Evolutionary conservation across 2,329 filamentous ascomycete genomes (phyloP), one percentile per base, ranked within the genome.

Genomic region (Cryphonectria carpinicola): DNA sequence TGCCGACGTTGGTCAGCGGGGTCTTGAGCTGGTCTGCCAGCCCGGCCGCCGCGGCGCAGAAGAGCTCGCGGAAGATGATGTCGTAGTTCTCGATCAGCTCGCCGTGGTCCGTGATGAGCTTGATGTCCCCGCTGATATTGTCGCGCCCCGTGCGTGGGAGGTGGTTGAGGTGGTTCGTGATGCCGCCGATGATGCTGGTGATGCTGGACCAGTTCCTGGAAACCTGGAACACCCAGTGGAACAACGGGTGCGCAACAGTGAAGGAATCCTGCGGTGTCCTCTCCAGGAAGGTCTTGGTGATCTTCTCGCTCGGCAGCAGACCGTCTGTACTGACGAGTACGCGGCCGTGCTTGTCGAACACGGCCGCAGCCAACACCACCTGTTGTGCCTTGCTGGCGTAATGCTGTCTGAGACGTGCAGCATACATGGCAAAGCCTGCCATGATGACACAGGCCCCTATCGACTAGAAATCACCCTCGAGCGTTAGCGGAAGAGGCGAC

Each of bases 151-250:
- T 75, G 65, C 80, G 79, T 8, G 84, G 80, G 73, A 88, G 77
- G 78, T 84, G 74, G 74, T 85, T 81, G n/a, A 97, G 80, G 74
- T 96, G 93, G 54, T 84, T 85, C 68, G 87, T 86, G 91, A 97
- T 97, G 58, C 87, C 87, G 8, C 88, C 87, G 35, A 97, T 84
- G 6, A 96, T 83, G 61, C 89, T 87, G 68, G 85, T 85, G 37
- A 97, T 86, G 56, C 88, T 87, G 10, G 81, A 78, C 94, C 94
- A 97, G 79, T 94, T 92, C 71, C 90, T 87, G 8, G 92, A 93
- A 3, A 93, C 92, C 70, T 92, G 88, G 77, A 93, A 97, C 76
- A 96, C 91, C 94, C 94, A 97, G 65, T 94, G 89, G 80, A 96
- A 97, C 1, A 95, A 89, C 0, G 92, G 89, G 77, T 97, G 93